Evolutionary conservation across 1,284 basidiomycete species (phyloP).

Genomic region (Lentinus polychrous): DNA sequence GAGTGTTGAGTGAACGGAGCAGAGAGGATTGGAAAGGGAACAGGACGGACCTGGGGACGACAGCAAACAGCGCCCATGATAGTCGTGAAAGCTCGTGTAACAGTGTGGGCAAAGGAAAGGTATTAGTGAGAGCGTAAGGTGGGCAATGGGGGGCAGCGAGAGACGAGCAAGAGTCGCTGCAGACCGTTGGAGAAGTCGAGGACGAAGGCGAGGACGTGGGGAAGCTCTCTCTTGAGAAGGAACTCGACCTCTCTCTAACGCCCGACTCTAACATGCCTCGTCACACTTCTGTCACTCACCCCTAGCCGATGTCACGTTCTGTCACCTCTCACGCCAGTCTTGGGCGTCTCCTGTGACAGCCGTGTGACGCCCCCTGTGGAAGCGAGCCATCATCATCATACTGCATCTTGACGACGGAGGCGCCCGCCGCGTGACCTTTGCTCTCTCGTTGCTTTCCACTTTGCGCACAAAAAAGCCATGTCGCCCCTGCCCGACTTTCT

Average conservation of each 20-base stretch:
- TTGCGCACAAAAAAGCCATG: too few species aligned
- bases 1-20: constrained; percentile 5
- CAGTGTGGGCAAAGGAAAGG: constrained; percentile 10
- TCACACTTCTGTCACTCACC: too few species aligned
- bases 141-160: constrained; percentile 4
- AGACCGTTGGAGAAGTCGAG: constrained; percentile 3
- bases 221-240: constrained; percentile 11
- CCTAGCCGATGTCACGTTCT: too few species aligned
- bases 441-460: too few species aligned
- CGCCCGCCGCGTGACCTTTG: too few species aligned
- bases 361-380: too few species aligned
- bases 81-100: constrained; percentile 19
- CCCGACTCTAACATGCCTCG: background rate
- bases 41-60: constrained; percentile 57
- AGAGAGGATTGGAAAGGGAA: constrained; percentile 6
- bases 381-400: too few species aligned
- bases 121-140: constrained; percentile 14
- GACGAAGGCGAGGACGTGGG: constrained; percentile 11
- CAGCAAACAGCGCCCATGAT: constrained; percentile 82
- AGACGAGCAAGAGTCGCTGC: background rate
- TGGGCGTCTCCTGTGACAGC: too few species aligned
- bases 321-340: too few species aligned
- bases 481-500: constrained; percentile 27
- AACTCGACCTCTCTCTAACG: constrained; percentile 8
- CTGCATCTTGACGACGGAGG: too few species aligned